Base-by-base conservation (phyloP, 2,329 filamentous ascomycete species). In the Curvularia spicifera region DNA sequence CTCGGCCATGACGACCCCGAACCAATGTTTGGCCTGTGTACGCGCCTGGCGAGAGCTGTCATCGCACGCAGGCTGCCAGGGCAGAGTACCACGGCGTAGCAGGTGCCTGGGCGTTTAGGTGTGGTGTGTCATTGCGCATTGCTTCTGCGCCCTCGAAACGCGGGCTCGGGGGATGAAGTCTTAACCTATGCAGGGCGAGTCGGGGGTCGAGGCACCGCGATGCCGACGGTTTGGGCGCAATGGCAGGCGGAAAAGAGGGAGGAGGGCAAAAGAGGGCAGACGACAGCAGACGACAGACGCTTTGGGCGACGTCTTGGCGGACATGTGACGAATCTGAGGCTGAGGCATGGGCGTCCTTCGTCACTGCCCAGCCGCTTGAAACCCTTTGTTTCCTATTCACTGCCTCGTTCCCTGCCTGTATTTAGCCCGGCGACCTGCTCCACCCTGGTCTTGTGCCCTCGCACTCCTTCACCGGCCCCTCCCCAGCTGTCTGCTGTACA, bases 181-280 rank as follows among this genome's bases (percentile, higher is more conserved):
- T 45, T 54, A 51, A 37, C 37, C 33, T 15, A 18, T 28, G 54
- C 45, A 39, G 35, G 26, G 43, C 33, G 24, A 24, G 47, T 58
- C 56, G 56, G 56, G 33, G 40, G 15, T 55, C 40, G 33, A 18
- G 18, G 37, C 43, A 28, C 58, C 55, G 58, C 40, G 55, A 54
- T 40, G 51, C 58, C 58, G 58, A 60, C 28, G 10, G 22, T 5
- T 43, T 43, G 13, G 39, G 7, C 18, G 39, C 4, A 13, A 3
- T 42, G 39, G 20, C 4, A 42, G 39, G 5, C 39, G 31, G 7
- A 20, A 56, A 40, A 10, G 33, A 15, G 24, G 24, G 24, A 18
- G 18, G 18, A 18, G 18, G 18, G 18, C 28, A 26, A 20, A 22
- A 33, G 40, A 52, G 55, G 45, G 33, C 15, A 37, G 33, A n/a